Evolutionary conservation across 331 rosid species (phyloP).

Genomic region (Quercus lobata): DNA sequence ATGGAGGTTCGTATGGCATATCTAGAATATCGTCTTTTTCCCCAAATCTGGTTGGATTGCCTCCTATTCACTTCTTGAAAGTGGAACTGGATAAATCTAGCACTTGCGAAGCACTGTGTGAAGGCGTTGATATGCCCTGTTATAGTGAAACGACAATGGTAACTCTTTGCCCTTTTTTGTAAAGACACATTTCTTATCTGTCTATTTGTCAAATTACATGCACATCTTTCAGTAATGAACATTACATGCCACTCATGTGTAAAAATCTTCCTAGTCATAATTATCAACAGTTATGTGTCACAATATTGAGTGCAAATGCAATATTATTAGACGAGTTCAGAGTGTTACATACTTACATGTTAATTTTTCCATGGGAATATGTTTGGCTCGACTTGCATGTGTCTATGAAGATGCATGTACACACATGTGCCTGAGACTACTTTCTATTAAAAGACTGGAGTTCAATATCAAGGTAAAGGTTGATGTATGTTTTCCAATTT

Average conservation of each 20-base stretch:
- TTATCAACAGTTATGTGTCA: not conserved
- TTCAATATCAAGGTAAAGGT: not conserved
- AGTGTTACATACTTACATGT: not conserved
- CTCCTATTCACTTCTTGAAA: slow-evolving; percentile 46
- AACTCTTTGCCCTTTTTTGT: slow-evolving; percentile 13
- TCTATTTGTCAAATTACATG: not conserved
- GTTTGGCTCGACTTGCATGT: not conserved
- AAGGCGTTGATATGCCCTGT: slow-evolving; percentile 47
- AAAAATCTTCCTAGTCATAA: not conserved
- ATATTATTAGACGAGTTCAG: not conserved
- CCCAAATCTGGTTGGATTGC: slow-evolving; percentile 29
- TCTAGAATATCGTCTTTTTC: slow-evolving; percentile 40
- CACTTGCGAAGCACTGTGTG: slow-evolving; percentile 44
- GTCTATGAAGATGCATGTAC: not conserved
- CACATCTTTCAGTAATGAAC: not conserved
- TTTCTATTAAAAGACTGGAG: not conserved
- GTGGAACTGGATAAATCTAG: slow-evolving; percentile 44
- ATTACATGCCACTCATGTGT: not conserved
- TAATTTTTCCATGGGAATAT: not conserved
- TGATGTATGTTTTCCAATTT: not conserved
- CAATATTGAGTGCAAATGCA: not conserved
- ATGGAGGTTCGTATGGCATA: slow-evolving; percentile 44
- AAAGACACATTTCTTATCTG: not conserved
- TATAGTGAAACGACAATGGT: slow-evolving; percentile 34
- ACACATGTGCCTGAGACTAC: not conserved